Evolutionary conservation across 768 basidiomycete genomes (phyloP), one percentile per base, ranked within the genome.

Genomic region (Suillus decipiens): DNA sequence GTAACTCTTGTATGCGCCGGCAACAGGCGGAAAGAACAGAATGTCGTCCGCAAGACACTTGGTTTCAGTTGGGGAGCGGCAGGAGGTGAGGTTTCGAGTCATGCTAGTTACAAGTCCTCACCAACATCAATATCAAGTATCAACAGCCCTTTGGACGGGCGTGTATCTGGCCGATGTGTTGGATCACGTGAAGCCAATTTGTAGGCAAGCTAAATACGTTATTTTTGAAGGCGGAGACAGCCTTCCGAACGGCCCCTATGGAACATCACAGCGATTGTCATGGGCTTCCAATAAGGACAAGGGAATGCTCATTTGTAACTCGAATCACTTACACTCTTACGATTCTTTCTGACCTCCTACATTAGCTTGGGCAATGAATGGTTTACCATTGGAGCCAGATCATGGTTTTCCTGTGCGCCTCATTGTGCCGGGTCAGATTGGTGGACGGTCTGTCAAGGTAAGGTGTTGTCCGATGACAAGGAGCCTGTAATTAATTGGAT

Each of bases 351-450:
- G 31, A 55, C 11, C 41, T 31, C 1, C 17, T 34, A 11, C n/a
- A 12, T 43, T 19, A 73, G 78, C 78, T 8, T 82, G 85, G 84
- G 81, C 78, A 15, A 87, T 88, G 86, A 88, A 88, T 62, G 86
- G 86, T 1, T 71, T 81, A 28, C 79, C 81, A 66, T 71, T 89
- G 9, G 80, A 81, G 53, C 86, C 86, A 6, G 87, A 89, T 66
- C 88, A 89, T 63, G 88, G 88, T 12, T 87, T 80, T 66, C 88
- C 88, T 0, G 68, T 89, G n/a, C 79, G 88, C n/a, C 71, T 87
- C 5, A 77, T 89, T 63, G 78, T 89, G 0, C 87, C 88, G 0
- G 84, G 84, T 5, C 82, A 86, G 61, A 87, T 89, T 50, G 88
- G 87, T 31, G 87, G 86, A 5, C 76, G 84, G 33, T 81, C 80